A percentile compares a stretch with the other conserved stretches of the same genome.
Conservation (phyloP, 2,329 filamentous ascomycete species). For the Aphanocladium album region DNA sequence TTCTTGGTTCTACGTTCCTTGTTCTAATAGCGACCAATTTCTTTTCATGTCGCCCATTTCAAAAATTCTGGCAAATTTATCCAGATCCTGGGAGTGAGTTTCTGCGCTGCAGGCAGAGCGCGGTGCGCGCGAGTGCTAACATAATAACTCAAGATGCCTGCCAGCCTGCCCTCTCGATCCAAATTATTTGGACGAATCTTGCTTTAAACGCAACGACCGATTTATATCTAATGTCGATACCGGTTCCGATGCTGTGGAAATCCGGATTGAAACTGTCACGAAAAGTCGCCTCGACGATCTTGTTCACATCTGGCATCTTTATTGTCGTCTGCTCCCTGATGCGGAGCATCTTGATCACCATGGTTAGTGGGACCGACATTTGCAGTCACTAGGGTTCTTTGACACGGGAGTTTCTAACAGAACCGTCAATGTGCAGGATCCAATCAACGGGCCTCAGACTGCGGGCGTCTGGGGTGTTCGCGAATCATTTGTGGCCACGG, state of each 20-base stretch:
- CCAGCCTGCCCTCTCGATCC: slow-evolving; percentile 34
- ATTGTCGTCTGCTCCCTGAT: slow-evolving; percentile 51
- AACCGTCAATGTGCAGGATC: slow-evolving; percentile 3
- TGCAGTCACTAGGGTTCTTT: slow-evolving; percentile 46
- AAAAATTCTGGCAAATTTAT: slow-evolving; percentile 38
- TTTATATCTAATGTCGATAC: slow-evolving; percentile 35
- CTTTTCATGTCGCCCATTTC: slow-evolving; percentile 30
- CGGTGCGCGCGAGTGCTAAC: slow-evolving; percentile 30
- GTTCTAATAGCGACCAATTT: slow-evolving; percentile 28
- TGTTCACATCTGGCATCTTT: slow-evolving; percentile 53
- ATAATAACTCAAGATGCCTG: slow-evolving; percentile 36
- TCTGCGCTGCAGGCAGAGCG: too few relatives aligned
- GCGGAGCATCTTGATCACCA: slow-evolving; percentile 46
- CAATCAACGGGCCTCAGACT: slow-evolving; percentile 13
- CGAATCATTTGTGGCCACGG: slow-evolving; percentile 33
- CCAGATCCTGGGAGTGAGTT: slow-evolving; percentile 36
- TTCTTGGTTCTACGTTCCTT: slow-evolving; percentile 30
- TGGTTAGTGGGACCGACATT: slow-evolving; percentile 22
- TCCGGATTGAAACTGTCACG: slow-evolving; percentile 43
- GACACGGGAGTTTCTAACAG: background rate
- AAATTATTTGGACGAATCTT: slow-evolving; percentile 33
- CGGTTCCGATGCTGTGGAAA: slow-evolving; percentile 47
- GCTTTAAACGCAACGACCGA: slow-evolving; percentile 35
- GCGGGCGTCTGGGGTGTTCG: slow-evolving; percentile 15
- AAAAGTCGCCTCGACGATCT: slow-evolving; percentile 47